Percentiles rank a stretch among this genome's conserved stretches.
phyloP scores from a whole-genome alignment of 192 early-diverging fungal species.

The Coemansia furcata region DNA sequence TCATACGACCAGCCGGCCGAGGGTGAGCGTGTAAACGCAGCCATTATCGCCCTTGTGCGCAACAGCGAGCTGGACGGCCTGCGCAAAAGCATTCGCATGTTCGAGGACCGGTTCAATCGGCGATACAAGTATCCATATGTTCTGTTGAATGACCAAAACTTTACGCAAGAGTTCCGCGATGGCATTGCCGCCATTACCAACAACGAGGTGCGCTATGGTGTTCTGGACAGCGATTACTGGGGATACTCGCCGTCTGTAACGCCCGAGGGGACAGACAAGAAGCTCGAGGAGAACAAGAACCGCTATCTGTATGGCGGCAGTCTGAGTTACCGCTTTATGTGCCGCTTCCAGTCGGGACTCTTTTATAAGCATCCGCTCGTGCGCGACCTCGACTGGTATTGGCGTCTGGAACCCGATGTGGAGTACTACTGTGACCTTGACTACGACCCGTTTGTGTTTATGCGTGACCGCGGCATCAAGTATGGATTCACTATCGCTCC shows the following conservation, averaged over 20 bases:
- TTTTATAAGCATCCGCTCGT: slow-evolving; percentile 64
- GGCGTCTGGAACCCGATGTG: slow-evolving; percentile 52
- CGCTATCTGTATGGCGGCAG: slow-evolving; percentile 66
- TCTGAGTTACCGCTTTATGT: slow-evolving; percentile 73
- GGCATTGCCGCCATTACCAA: slow-evolving; percentile 47
- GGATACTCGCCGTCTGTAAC: slow-evolving; percentile 47
- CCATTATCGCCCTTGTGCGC: slow-evolving; percentile 63
- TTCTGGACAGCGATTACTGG: slow-evolving; percentile 40
- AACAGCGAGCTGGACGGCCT: slow-evolving; percentile 68
- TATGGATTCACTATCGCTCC: slow-evolving; percentile 42
- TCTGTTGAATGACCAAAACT: slow-evolving; percentile 72
- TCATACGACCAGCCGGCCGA: slow-evolving; percentile 39
- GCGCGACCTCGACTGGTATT: slow-evolving; percentile 53
- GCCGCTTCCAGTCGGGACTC: slow-evolving; percentile 64
- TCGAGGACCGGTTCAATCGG: slow-evolving; percentile 71
- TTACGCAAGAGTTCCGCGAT: slow-evolving; percentile 66
- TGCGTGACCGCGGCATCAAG: slow-evolving; percentile 26
- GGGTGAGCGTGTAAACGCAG: slow-evolving; percentile 55
- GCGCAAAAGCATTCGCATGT: slow-evolving; percentile 55
- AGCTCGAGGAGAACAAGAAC: slow-evolving; percentile 49
- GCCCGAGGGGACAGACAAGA: slow-evolving; percentile 29
- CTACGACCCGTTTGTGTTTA: slow-evolving; percentile 48
- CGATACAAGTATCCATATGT: slow-evolving; percentile 76
- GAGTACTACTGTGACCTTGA: slow-evolving; percentile 44
- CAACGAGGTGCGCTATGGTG: slow-evolving; percentile 45